Percentiles rank a stretch among this genome's conserved stretches.
These are phyloP conservation scores for Linderniella brevidens DNA, from an alignment of 257 asterid species.

Conservation along the genomic window DNA sequence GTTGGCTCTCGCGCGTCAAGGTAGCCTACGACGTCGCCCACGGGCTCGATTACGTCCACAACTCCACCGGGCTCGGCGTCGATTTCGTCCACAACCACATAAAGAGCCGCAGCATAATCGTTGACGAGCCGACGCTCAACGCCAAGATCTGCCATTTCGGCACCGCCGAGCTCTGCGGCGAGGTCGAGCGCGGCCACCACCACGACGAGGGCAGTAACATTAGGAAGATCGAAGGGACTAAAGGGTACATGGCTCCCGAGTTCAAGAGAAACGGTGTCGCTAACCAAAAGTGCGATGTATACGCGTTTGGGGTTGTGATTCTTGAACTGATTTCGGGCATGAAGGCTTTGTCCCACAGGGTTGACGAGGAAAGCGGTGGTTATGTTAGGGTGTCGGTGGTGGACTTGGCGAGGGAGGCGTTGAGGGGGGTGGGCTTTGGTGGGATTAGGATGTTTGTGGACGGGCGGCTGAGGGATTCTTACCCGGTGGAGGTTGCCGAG, in stretches of 20 bases:
- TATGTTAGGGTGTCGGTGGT: conserved; percentile 58
- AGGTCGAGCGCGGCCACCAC: conserved; percentile 20
- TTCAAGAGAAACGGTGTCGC: conserved; percentile 44
- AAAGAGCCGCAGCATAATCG: conserved; percentile 49
- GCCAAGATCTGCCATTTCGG: conserved; percentile 88
- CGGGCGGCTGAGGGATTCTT: conserved; percentile 64
- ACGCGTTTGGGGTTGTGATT: conserved; percentile 83
- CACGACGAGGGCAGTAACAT: conserved; percentile 18
- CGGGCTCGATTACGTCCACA: conserved; percentile 74
- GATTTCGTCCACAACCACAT: conserved; percentile 78
- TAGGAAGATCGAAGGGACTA: conserved; percentile 67
- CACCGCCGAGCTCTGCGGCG: conserved; percentile 88
- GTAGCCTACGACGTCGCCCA: conserved; percentile 75
- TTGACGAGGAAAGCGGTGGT: conserved; percentile 47
- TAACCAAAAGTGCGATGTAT: conserved; percentile 55
- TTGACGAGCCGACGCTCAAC: conserved; percentile 25
- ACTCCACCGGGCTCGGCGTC: conserved; percentile 61
- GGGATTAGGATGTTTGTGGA: conserved; percentile 33
- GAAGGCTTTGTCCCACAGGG: conserved; percentile 49
- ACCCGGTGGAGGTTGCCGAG: conserved; percentile 74
- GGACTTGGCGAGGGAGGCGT: conserved; percentile 48
- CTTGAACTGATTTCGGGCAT: conserved; percentile 69
- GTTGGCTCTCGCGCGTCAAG: conserved; percentile 48
- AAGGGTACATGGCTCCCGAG: conserved; percentile 96
- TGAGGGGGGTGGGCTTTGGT: conserved; percentile 28